Conservation (phyloP, 1,284 basidiomycete genomes). For the Fomitiporia mediterranea region DNA sequence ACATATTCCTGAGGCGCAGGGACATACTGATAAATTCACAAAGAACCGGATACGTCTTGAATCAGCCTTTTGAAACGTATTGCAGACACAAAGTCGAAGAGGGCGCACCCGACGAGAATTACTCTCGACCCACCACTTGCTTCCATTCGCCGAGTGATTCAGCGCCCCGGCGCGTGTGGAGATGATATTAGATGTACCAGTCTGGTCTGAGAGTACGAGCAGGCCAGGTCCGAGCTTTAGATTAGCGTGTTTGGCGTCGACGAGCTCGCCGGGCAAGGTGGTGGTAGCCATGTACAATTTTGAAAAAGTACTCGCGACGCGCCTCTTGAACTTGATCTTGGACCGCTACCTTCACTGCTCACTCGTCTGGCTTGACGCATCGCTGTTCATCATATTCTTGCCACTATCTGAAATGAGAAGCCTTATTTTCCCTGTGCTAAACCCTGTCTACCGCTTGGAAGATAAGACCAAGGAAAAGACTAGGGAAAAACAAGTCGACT, state of each 20-base stretch:
- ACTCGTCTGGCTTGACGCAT: background rate
- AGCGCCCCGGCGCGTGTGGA: slow-evolving; percentile 65
- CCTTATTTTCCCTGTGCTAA: background rate
- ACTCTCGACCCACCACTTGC: slow-evolving; percentile 77
- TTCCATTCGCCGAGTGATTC: slow-evolving; percentile 63
- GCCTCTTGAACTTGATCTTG: too few species aligned
- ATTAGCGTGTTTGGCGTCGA: slow-evolving; percentile 67
- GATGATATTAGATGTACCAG: slow-evolving; percentile 40
- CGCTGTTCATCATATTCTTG: background rate
- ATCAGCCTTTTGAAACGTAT: too few species aligned
- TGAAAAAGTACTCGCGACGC: background rate
- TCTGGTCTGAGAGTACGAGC: slow-evolving; percentile 40
- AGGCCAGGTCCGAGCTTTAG: slow-evolving; percentile 78
- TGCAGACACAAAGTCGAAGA: slow-evolving; percentile 1
- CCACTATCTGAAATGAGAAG: background rate
- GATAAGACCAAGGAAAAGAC: too few species aligned
- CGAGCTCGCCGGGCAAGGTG: slow-evolving; percentile 58
- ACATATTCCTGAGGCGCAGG: slow-evolving; percentile 79
- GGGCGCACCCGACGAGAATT: slow-evolving; percentile 65
- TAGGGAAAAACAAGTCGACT: too few species aligned
- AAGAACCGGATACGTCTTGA: slow-evolving; percentile 10
- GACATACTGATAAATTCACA: slow-evolving; percentile 58
- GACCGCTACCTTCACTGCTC: too few species aligned
- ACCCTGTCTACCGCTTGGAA: too few species aligned
- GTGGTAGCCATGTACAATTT: background rate